A percentile compares a stretch with the other conserved stretches of the same genome.
phyloP scores from a whole-genome alignment of 2,329 filamentous ascomycete genomes.

The Penicillium sp. region DNA sequence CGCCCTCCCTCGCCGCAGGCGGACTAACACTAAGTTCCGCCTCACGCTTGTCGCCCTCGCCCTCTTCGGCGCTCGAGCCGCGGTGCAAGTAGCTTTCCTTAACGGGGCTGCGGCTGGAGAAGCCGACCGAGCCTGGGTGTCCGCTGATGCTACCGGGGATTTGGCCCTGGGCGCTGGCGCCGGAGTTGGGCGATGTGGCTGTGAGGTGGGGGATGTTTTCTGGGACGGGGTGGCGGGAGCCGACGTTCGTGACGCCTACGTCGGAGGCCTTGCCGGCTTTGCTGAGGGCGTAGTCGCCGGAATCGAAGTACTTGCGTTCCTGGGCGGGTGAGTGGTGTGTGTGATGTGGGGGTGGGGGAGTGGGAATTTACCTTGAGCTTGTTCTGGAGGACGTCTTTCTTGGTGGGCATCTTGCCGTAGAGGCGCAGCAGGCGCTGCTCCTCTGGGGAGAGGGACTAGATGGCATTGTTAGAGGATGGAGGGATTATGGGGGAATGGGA shows the following conservation, averaged over 20 bases:
- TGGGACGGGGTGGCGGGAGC: conserved; percentile 89
- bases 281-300: conserved; percentile 91
- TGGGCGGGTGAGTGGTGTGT: conserved; percentile 30
- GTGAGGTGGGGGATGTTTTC: conserved; percentile 93
- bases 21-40: conserved; percentile 48
- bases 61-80: conserved; percentile 68
- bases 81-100: conserved; percentile 89
- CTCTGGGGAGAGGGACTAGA: conserved; percentile 84
- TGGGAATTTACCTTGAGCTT: conserved; percentile 72
- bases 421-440: conserved; percentile 96
- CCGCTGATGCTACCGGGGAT: conserved; percentile 46
- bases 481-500: not conserved
- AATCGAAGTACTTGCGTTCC: conserved; percentile 99
- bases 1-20: conserved; percentile 52
- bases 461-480: not conserved
- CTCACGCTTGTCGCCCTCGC: conserved; percentile 38
- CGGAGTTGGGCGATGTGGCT: conserved; percentile 57
- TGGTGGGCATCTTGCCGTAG: conserved; percentile 96
- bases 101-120: conserved; percentile 73
- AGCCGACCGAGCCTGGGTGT: conserved; percentile 41
- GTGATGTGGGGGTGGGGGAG: not conserved
- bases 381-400: conserved; percentile 95
- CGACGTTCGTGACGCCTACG: conserved; percentile 89
- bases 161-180: conserved; percentile 37
- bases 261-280: conserved; percentile 96